A percentile compares a stretch with the other conserved stretches of the same genome.
phyloP scores from a whole-genome alignment of 345 rosid species.

The Raphanus raphanistrum region DNA sequence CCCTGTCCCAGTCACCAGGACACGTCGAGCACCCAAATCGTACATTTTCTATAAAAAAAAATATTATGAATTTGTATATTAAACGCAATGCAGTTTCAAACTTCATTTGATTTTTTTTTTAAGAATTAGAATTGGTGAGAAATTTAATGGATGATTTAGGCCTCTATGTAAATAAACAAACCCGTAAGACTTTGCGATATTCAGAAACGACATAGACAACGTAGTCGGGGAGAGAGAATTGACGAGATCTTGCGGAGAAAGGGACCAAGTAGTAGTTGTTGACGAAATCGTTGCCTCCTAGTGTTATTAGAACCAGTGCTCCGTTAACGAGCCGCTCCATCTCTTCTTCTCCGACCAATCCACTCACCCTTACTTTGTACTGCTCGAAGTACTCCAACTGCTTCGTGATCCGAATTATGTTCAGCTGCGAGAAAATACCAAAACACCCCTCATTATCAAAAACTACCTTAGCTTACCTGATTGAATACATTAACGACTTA shows the following conservation, averaged over 20 bases:
- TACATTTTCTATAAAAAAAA: slow-evolving; percentile 48
- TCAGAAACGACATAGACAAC: slow-evolving; percentile 72
- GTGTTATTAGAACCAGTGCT: slow-evolving; percentile 65
- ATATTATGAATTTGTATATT: not conserved
- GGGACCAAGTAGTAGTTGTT: slow-evolving; percentile 91
- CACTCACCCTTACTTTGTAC: slow-evolving; percentile 58
- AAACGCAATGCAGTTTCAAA: not conserved
- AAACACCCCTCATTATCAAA: not conserved
- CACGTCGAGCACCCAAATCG: slow-evolving; percentile 72
- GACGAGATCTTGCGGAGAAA: slow-evolving; percentile 75
- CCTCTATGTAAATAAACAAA: slow-evolving; percentile 3
- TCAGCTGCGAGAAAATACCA: slow-evolving; percentile 47
- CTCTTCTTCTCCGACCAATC: slow-evolving; percentile 51
- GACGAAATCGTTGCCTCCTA: slow-evolving; percentile 90
- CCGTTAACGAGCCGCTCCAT: slow-evolving; percentile 51
- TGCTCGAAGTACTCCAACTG: slow-evolving; percentile 69
- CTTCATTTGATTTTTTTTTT: not conserved
- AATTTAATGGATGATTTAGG: not conserved
- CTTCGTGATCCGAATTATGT: slow-evolving; percentile 61
- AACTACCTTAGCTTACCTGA: not conserved
- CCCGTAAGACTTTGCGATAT: slow-evolving; percentile 66
- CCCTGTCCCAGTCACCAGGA: slow-evolving; percentile 80
- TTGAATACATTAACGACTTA: not conserved
- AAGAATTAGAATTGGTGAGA: not conserved
- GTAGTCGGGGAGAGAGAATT: slow-evolving; percentile 66